Base-by-base conservation (phyloP, 495 filamentous ascomycete species). In the Hypoxylon cercidicola region DNA sequence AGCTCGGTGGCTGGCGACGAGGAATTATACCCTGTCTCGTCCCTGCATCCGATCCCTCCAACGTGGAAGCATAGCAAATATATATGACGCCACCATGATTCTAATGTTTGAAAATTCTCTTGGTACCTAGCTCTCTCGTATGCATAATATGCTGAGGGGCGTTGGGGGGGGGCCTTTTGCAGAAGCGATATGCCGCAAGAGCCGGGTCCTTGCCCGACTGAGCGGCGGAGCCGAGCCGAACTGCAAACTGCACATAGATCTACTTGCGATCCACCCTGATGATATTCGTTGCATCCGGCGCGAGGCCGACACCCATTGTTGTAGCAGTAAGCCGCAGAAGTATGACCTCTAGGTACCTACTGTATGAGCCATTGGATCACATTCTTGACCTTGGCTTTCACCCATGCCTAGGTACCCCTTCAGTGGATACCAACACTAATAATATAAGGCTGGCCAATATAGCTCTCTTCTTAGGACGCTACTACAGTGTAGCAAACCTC, bases 141-240 rank as follows among this genome's bases (percentile, higher is more conserved):
- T 32, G 19, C 28, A 43, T 40, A n/a, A 52, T 37, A 35, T 52
- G 35, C 52, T 43, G 41, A 39, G 9, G 16, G 32, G 2, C 46
- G 16, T 39, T 32, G 47, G 39, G 46, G 45, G n/a, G n/a, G n/a
- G n/a, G n/a, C n/a, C 32, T 6, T 35, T 11, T 23, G 28, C 41
- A 45, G 39, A 50, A 55, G 54, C 39, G 44, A 49, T 51, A 62
- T 19, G 21, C 43, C 46, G 15, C 37, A 68, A 50, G 35, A 37
- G 3, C 20, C 32, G 48, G 43, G 39, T 52, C 16, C 44, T 60
- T 43, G 18, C 18, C 45, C 50, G 50, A 45, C 20, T 48, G 23
- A 58, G 43, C 34, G 34, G 55, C 40, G 30, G 49, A 50, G 16
- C 65, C 65, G 46, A 64, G n/a, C 44, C 54, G 50, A 57, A 55